phyloP scores from a whole-genome alignment of 2,329 filamentous ascomycete species.

The Botrytis porri region DNA sequence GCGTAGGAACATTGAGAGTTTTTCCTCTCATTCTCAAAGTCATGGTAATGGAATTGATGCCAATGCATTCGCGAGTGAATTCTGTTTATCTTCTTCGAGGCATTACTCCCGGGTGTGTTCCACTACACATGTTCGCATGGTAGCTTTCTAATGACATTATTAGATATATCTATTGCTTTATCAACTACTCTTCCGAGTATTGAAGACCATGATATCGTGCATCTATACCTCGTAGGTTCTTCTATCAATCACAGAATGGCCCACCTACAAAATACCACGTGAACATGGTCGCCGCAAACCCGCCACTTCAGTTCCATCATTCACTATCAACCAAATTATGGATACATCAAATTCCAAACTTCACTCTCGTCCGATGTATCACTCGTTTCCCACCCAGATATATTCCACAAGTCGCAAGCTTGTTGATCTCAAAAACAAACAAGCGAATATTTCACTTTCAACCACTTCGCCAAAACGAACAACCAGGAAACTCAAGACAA shows the following conservation, averaged over 20 bases:
- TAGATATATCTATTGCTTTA: background rate
- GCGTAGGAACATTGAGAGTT: background rate
- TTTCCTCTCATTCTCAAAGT: accelerated
- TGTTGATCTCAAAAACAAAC: background rate
- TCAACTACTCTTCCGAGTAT: background rate
- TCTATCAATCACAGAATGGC: too few relatives aligned
- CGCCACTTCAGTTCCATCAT: background rate
- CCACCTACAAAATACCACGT: background rate
- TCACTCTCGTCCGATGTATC: background rate
- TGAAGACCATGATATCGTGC: background rate
- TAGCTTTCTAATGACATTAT: background rate
- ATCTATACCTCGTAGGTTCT: accelerated
- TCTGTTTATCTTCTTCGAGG: background rate
- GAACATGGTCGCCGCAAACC: background rate
- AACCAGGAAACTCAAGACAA: background rate
- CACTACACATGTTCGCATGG: too few relatives aligned
- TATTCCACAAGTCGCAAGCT: background rate
- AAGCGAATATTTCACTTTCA: background rate
- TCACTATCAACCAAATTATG: background rate
- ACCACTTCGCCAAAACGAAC: background rate
- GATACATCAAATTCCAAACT: background rate
- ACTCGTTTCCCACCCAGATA: background rate
- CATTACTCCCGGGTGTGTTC: background rate
- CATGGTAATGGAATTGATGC: background rate
- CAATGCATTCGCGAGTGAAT: background rate